These are phyloP conservation scores for Penicillium sp. DNA, from an alignment of 2,329 filamentous ascomycete species.

Conservation along the genomic window DNA sequence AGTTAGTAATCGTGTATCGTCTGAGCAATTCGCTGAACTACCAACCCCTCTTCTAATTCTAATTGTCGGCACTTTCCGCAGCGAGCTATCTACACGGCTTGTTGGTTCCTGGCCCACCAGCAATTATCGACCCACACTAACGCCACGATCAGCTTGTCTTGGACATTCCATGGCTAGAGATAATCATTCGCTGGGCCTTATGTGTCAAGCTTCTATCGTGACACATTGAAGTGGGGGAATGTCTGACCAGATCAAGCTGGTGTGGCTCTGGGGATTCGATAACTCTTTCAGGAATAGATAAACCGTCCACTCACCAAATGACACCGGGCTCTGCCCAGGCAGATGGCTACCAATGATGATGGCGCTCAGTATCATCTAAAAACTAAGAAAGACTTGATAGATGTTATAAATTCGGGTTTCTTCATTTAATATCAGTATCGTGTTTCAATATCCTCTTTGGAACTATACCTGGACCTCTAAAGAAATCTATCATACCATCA, in stretches of 20 bases:
- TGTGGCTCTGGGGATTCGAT: constrained; percentile 34
- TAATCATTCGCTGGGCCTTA: background rate
- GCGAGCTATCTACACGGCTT: background rate
- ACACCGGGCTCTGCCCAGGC: constrained; percentile 15
- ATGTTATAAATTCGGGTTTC: constrained; percentile 18
- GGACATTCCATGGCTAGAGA: constrained; percentile 6
- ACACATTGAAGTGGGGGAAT: constrained; percentile 7
- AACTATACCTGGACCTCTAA: background rate
- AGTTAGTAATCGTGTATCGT: too few species aligned
- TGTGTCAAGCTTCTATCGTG: constrained; percentile 5
- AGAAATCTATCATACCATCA: constrained; percentile 20
- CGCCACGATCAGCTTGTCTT: background rate
- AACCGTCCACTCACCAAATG: constrained; percentile 21
- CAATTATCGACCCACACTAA: background rate
- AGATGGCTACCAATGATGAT: constrained; percentile 10
- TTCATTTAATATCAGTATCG: constrained; percentile 3
- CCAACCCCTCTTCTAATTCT: background rate
- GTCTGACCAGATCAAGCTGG: constrained; percentile 12
- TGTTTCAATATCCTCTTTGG: background rate
- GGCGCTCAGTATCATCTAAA: background rate
- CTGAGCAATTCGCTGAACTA: too few species aligned
- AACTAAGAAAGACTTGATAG: constrained; percentile 4
- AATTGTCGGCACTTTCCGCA: background rate
- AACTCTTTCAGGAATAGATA: constrained; percentile 43
- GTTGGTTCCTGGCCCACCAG: background rate